phyloP scores from a whole-genome alignment of 2,329 filamentous ascomycete species.

The Thielaviopsis ethacetica region DNA sequence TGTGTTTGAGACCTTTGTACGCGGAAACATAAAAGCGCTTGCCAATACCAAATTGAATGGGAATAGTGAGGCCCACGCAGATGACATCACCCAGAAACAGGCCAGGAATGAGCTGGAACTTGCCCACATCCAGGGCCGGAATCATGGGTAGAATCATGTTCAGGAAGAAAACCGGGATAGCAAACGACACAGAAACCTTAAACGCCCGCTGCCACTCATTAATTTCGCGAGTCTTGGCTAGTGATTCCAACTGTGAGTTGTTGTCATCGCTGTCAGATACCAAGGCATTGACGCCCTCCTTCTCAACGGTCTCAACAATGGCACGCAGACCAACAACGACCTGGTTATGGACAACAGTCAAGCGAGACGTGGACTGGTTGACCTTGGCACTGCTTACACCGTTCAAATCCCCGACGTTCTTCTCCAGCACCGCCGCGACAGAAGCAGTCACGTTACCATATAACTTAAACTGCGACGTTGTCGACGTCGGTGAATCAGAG shows the following conservation, averaged over 20 bases:
- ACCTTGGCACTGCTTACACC: conserved; percentile 64
- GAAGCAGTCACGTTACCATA: conserved; percentile 62
- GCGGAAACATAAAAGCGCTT: conserved; percentile 85
- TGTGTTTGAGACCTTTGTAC: conserved; percentile 83
- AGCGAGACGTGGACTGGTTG: conserved; percentile 54
- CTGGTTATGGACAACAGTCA: conserved; percentile 58
- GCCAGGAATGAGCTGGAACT: conserved; percentile 48
- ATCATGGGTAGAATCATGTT: conserved; percentile 93
- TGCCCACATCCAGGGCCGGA: conserved; percentile 61
- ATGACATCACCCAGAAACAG: conserved; percentile 78
- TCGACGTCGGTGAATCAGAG: conserved; percentile 34
- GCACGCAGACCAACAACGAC: conserved; percentile 59
- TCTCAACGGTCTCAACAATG: conserved; percentile 69
- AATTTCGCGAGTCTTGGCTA: conserved; percentile 93
- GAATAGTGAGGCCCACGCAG: conserved; percentile 71
- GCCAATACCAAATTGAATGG: conserved; percentile 91
- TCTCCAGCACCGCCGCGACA: conserved; percentile 57
- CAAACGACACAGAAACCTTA: conserved; percentile 59
- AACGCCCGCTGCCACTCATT: conserved; percentile 82
- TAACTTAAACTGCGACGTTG: conserved; percentile 61
- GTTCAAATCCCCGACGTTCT: conserved; percentile 42
- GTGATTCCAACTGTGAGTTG: conserved; percentile 86
- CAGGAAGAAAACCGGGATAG: conserved; percentile 77
- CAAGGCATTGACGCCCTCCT: conserved; percentile 72
- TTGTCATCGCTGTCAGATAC: conserved; percentile 88